Percentiles rank a stretch among this genome's conserved stretches.
phyloP scores from a whole-genome alignment of 495 filamentous ascomycete species.

The Aspergillus sparsus region DNA sequence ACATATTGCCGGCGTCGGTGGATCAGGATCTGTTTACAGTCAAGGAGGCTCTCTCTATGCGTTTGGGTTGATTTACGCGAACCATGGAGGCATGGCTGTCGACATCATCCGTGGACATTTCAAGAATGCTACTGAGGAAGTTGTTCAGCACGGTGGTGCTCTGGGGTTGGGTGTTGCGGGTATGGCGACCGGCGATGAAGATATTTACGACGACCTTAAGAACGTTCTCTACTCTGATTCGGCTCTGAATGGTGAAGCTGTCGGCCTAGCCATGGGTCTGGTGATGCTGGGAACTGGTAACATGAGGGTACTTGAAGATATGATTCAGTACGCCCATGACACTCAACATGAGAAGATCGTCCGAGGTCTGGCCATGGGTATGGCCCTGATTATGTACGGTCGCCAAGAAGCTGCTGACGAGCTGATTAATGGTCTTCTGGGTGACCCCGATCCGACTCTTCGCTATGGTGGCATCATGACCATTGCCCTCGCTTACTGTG shows the following conservation, averaged over 20 bases:
- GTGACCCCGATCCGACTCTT: constrained; percentile 89
- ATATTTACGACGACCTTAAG: constrained; percentile 89
- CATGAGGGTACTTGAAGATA: constrained; percentile 83
- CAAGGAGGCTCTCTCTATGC: constrained; percentile 96
- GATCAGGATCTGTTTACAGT: constrained; percentile 83
- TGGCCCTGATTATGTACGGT: constrained; percentile 98
- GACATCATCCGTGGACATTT: constrained; percentile 88
- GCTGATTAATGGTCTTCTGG: constrained; percentile 87
- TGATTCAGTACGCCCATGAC: constrained; percentile 97
- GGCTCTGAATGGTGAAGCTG: constrained; percentile 94
- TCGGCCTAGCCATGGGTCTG: constrained; percentile 91
- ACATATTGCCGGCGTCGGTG: constrained; percentile 57
- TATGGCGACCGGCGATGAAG: constrained; percentile 90
- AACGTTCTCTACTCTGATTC: constrained; percentile 87
- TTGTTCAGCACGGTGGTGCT: constrained; percentile 95
- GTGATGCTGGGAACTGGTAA: constrained; percentile 97
- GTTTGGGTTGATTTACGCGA: constrained; percentile 94
- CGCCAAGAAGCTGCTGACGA: constrained; percentile 93
- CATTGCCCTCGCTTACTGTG: constrained; percentile 96
- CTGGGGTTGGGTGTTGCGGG: constrained; percentile 94
- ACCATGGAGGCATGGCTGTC: constrained; percentile 91
- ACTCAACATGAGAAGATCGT: constrained; percentile 99
- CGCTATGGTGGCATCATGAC: constrained; percentile 99
- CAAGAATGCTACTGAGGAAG: constrained; percentile 82
- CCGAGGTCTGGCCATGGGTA: constrained; percentile 89